Base-by-base conservation (phyloP, 495 filamentous ascomycete genomes). In the Lophiotrema nucula region DNA sequence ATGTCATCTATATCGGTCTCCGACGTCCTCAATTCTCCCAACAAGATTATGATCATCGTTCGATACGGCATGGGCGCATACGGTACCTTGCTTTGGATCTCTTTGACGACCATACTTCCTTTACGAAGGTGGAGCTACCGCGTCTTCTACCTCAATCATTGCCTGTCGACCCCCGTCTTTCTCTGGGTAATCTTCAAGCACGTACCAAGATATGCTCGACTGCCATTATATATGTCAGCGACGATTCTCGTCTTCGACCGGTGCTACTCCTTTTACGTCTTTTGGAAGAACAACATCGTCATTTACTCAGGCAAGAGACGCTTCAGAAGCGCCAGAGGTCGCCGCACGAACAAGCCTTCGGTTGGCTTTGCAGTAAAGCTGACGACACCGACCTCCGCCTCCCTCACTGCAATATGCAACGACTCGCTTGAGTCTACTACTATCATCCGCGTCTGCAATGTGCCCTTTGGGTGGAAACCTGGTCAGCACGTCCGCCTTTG, bases 11-110 rank as follows among this genome's bases (percentile, higher is more conserved):
- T 64, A n/a, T 58, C 52, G 15, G 39, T 70, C 16, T 59, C 54
- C 12, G 62, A 62, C 47, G 48, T 66, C 21, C 31, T 68, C n/a
- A 8, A 46, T 27, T 44, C 64, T 4, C 49, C 59, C 18, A 52
- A 68, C 26, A 33, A 62, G 24, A 52, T 64, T 37, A 68, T 68
- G 68, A 54, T 59, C 11, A 62, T 68, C 28, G 66, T 70, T n/a
- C 57, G 57, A 19, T 68, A 66, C 38, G 68, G 68, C 4, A 56
- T 66, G 23, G 68, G 62, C 1, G 68, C 68, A 13, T 70, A 65
- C 28, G 56, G 27, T 22, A 47, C 42, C 4, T 41, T 70, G 10
- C 27, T 33, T 1, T 70, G 65, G 68, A 66, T 70, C 39, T 41
- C 47, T 28, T 50, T 57, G 45, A 56, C 23, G 37, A 68, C 56